Evolutionary conservation across 169 alveolate genomes (phyloP).

Genomic region (Eimeria praecox): DNA sequence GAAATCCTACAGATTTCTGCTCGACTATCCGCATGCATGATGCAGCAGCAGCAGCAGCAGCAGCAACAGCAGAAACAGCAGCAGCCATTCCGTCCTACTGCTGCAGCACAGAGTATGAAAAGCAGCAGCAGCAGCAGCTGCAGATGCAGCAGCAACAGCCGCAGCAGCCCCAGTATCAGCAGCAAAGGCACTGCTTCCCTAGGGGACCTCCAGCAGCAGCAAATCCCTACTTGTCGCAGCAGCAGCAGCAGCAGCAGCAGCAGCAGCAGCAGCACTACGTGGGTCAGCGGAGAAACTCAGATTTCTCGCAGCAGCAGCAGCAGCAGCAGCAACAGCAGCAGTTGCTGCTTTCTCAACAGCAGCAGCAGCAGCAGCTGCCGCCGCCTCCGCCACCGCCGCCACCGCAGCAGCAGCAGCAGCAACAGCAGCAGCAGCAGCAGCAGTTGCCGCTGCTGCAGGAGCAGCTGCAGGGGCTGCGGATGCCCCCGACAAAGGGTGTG

Average conservation of each 20-base stretch:
- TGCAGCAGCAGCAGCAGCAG: not conserved
- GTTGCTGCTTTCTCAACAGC: not conserved
- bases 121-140: constrained; percentile 14
- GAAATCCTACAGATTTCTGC: constrained; percentile 27
- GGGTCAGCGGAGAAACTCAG: constrained; percentile 40
- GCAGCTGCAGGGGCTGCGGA: constrained; percentile 68
- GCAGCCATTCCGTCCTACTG: not conserved
- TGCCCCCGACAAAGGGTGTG: not conserved
- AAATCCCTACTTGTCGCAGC: not conserved
- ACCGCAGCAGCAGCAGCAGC: not conserved
- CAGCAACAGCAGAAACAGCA: constrained; percentile 53
- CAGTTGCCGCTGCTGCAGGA: constrained; percentile 63
- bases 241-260: not conserved
- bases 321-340: not conserved
- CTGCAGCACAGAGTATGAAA: not conserved
- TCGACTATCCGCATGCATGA: not conserved
- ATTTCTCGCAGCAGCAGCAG: constrained; percentile 18
- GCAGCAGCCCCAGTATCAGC: constrained; percentile 14
- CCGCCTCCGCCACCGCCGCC: not conserved
- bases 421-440: not conserved
- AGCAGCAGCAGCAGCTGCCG: not conserved
- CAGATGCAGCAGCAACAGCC: constrained; percentile 10
- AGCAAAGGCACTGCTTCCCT: not conserved
- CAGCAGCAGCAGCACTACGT: not conserved
- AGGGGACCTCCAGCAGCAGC: constrained; percentile 16